Evolutionary conservation across 2,329 filamentous ascomycete species (phyloP).

Genomic region (Magnaporthiopsis poae): DNA sequence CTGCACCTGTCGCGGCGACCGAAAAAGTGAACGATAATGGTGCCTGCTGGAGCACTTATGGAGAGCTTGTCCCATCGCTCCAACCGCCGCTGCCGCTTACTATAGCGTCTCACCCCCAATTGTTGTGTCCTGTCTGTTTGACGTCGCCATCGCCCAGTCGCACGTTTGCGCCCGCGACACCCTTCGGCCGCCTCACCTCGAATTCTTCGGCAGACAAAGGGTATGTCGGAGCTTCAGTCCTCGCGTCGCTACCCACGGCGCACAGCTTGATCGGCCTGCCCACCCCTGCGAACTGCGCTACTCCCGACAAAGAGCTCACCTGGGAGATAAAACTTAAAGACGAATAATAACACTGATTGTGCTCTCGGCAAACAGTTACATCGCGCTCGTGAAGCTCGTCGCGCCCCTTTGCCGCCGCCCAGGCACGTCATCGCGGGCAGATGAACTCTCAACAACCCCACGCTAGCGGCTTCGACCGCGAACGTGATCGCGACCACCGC

Average conservation of each 20-base stretch:
- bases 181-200: neutral
- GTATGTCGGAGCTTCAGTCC: neutral
- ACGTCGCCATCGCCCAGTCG: too few relatives aligned
- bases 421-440: neutral
- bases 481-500: conserved; percentile 35
- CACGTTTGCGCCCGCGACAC: neutral
- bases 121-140: neutral
- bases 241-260: neutral
- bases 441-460: conserved; percentile 41
- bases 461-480: conserved; percentile 36
- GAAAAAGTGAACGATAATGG: neutral
- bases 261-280: neutral
- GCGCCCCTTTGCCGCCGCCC: neutral
- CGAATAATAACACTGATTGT: neutral
- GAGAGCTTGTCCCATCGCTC: neutral
- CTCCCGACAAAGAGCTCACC: neutral
- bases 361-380: neutral
- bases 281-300: too few relatives aligned
- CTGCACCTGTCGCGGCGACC: neutral
- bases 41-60: neutral
- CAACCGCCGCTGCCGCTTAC: neutral
- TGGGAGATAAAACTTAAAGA: neutral
- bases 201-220: neutral
- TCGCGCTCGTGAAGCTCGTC: neutral
- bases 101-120: neutral